Percentiles rank a stretch among this genome's conserved stretches.
Conservation (phyloP, 345 rosid species). For the Orychophragmus violaceus region DNA sequence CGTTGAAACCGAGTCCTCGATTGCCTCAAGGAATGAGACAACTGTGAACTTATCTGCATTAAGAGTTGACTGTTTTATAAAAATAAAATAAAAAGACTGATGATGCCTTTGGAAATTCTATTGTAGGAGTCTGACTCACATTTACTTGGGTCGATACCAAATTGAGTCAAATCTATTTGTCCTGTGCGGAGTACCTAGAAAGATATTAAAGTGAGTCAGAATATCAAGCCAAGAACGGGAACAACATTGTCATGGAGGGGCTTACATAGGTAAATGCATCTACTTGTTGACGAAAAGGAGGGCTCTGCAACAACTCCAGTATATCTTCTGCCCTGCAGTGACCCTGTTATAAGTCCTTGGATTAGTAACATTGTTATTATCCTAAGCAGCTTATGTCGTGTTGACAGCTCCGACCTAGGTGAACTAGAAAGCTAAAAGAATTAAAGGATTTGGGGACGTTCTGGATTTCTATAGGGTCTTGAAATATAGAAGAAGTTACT, state of each 20-base stretch:
- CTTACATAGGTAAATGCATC: constrained; percentile 93
- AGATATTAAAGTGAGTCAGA: constrained; percentile 8
- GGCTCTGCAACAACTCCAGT: constrained; percentile 81
- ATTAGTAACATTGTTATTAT: background rate
- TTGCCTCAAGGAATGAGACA: constrained; percentile 87
- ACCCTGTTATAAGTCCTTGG: constrained; percentile 46
- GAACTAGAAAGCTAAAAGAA: background rate
- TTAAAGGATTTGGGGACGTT: background rate
- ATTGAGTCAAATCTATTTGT: constrained; percentile 89
- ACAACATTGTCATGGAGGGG: constrained; percentile 13
- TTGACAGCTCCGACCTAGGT: background rate
- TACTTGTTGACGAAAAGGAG: constrained; percentile 96
- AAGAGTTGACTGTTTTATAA: background rate
- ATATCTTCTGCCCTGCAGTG: constrained; percentile 66
- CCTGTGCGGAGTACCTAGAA: constrained; percentile 88
- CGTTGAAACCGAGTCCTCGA: constrained; percentile 70
- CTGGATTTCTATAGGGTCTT: background rate
- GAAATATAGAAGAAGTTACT: background rate
- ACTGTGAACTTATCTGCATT: constrained; percentile 84
- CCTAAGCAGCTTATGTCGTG: background rate
- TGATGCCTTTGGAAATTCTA: background rate
- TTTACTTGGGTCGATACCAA: constrained; percentile 86
- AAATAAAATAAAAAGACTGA: background rate
- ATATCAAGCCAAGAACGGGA: background rate
- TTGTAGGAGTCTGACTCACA: constrained; percentile 42